Conservation (phyloP, 176 grass and related monocot species). For the Musa beccarii region DNA sequence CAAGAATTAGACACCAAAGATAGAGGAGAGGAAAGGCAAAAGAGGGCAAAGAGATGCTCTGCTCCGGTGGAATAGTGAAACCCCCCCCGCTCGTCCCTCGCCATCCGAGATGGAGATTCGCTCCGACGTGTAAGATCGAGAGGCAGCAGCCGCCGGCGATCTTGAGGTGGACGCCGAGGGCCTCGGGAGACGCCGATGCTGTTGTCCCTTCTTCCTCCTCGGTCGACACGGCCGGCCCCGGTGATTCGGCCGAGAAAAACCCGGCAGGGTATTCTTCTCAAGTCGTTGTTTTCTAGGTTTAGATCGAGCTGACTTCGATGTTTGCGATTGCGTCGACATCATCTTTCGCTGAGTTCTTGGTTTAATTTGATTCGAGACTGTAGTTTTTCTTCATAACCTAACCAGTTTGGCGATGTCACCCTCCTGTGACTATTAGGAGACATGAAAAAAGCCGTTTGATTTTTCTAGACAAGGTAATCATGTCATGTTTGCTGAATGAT, state of each 20-base stretch:
- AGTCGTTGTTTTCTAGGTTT: neutral
- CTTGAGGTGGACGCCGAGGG: constrained; percentile 45
- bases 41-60: constrained; percentile 52
- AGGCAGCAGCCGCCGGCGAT: constrained; percentile 19
- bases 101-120: constrained; percentile 6
- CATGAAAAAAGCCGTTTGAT: neutral
- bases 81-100: constrained; percentile 32
- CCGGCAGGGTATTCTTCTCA: constrained; percentile 18
- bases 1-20: neutral
- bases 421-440: neutral
- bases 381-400: neutral
- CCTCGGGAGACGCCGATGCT: constrained; percentile 35
- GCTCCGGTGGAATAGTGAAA: constrained; percentile 65
- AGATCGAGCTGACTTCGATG: too few relatives aligned
- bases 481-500: neutral
- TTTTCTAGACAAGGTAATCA: neutral
- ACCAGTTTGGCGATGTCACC: neutral
- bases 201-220: constrained; percentile 17
- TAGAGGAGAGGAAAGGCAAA: neutral
- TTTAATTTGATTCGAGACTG: neutral
- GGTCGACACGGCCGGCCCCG: constrained; percentile 24
- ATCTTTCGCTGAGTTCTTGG: neutral
- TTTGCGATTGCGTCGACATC: neutral
- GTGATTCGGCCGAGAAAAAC: constrained; percentile 27
- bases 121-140: constrained; percentile 5